Conservation (phyloP, 2,329 filamentous ascomycete genomes). For the Orbilia blumenaviensis region DNA sequence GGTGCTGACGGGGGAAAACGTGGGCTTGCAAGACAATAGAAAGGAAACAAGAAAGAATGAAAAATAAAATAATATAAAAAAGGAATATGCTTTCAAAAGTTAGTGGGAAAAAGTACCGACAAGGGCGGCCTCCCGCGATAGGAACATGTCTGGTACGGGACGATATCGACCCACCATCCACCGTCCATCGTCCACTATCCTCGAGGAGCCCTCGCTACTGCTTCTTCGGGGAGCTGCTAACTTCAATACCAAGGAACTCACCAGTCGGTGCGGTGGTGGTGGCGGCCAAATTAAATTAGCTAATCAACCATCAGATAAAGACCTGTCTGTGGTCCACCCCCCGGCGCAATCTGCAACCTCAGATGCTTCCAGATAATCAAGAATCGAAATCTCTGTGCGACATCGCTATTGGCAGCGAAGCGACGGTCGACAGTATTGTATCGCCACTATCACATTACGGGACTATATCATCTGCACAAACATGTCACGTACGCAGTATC, state of each 20-base stretch:
- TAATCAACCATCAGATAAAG: neutral
- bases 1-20: conserved; percentile 27
- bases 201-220: too few relatives aligned
- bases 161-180: conserved; percentile 43
- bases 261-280: too few relatives aligned
- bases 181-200: too few relatives aligned
- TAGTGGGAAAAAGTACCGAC: neutral
- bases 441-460: too few relatives aligned
- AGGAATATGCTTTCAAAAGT: too few relatives aligned
- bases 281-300: too few relatives aligned
- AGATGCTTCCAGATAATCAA: neutral
- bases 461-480: too few relatives aligned
- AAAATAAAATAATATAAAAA: too few relatives aligned
- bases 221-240: too few relatives aligned
- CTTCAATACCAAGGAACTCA: neutral
- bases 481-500: too few relatives aligned
- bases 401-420: conserved; percentile 6
- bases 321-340: too few relatives aligned
- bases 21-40: conserved; percentile 45
- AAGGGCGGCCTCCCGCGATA: conserved; percentile 22
- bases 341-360: conserved; percentile 10
- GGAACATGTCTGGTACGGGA: neutral
- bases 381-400: neutral
- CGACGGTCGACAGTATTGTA: neutral
- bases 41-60: too few relatives aligned